Conservation (phyloP, 2,329 filamentous ascomycete genomes). For the Sclerotiophoma versabilis region DNA sequence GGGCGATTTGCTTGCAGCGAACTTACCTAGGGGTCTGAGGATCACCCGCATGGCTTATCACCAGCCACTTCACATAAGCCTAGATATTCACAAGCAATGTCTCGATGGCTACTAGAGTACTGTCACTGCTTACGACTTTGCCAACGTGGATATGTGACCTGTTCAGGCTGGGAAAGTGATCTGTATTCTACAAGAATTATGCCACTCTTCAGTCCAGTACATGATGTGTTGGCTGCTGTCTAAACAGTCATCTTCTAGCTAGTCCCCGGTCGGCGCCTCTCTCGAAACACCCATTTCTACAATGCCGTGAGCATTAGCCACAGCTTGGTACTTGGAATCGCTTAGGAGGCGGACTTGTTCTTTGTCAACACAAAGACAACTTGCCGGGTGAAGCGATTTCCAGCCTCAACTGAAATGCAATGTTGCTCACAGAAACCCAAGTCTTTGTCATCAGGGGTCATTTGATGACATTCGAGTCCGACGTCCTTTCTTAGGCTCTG, state of each 20-base stretch:
- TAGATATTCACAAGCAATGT: background rate
- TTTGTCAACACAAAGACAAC: background rate
- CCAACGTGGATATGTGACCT: background rate
- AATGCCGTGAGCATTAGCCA: background rate
- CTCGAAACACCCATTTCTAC: background rate
- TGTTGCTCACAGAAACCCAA: background rate
- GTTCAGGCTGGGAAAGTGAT: background rate
- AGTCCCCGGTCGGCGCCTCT: background rate
- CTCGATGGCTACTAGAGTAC: background rate
- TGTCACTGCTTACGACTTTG: background rate
- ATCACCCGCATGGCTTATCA: conserved; percentile 27
- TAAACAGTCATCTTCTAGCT: background rate
- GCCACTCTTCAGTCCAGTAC: background rate
- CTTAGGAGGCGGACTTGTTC: conserved; percentile 1
- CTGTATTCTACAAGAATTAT: background rate
- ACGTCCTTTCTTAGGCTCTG: background rate
- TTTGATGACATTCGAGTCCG: background rate
- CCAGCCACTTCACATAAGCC: conserved; percentile 12
- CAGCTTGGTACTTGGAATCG: background rate
- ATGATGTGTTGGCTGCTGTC: background rate
- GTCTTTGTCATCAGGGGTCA: background rate
- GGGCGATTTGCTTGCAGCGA: conserved; percentile 19
- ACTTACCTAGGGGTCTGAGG: conserved; percentile 1
- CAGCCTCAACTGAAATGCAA: background rate
- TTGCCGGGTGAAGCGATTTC: too few species aligned